Evolutionary conservation across 2,329 filamentous ascomycete genomes (phyloP).

Genomic region (Sporothrix protearum): DNA sequence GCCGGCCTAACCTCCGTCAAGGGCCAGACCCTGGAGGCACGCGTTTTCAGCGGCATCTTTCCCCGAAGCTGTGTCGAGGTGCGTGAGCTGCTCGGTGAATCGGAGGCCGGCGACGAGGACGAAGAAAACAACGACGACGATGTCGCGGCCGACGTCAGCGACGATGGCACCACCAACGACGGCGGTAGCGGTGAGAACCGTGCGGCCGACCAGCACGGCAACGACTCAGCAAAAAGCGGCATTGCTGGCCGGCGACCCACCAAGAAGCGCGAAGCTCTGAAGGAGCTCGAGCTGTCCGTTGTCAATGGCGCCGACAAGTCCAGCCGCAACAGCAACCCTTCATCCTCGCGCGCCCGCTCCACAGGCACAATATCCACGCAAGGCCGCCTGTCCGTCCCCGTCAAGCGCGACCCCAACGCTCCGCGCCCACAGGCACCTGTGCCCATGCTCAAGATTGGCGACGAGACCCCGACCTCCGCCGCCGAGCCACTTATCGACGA

Average conservation of each 20-base stretch:
- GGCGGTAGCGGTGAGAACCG: background rate
- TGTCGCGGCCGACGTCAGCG: conserved; percentile 31
- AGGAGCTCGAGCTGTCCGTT: conserved; percentile 28
- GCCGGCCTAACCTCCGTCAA: conserved; percentile 86
- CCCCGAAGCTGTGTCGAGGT: conserved; percentile 92
- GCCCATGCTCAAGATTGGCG: conserved; percentile 94
- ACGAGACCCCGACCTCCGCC: conserved; percentile 86
- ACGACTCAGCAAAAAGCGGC: conserved; percentile 55
- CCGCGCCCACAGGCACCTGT: conserved; percentile 86
- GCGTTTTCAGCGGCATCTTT: conserved; percentile 98
- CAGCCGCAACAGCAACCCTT: conserved; percentile 3
- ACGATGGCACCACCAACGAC: conserved; percentile 32
- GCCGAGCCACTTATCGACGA: conserved; percentile 94
- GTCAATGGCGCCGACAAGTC: conserved; percentile 20
- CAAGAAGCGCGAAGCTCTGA: conserved; percentile 30
- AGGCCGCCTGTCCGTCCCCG: conserved; percentile 46
- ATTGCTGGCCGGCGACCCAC: conserved; percentile 42
- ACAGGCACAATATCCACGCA: conserved; percentile 31
- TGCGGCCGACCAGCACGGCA: conserved; percentile 36
- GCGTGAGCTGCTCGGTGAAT: conserved; percentile 81
- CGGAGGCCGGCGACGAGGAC: conserved; percentile 51
- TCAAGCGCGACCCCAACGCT: conserved; percentile 60
- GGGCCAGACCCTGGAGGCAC: conserved; percentile 88
- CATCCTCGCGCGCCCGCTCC: conserved; percentile 14
- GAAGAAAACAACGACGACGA: conserved; percentile 42